Conservation (phyloP, 2,329 filamentous ascomycete genomes). For the Aspergillus sp. region DNA sequence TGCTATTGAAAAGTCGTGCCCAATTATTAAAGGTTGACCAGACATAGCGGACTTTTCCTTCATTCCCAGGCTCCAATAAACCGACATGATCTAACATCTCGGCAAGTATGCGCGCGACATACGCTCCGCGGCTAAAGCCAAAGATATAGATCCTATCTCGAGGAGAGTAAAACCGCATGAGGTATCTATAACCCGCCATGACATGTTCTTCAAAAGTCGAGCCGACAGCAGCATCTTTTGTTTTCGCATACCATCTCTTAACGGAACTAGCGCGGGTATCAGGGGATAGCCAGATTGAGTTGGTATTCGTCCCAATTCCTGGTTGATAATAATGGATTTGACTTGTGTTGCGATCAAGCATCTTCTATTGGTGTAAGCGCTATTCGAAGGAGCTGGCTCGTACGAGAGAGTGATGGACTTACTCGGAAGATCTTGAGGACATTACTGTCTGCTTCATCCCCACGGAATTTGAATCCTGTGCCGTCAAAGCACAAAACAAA, state of each 20-base stretch:
- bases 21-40: slow-evolving; percentile 51
- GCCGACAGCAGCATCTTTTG: slow-evolving; percentile 62
- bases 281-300: slow-evolving; percentile 16
- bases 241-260: slow-evolving; percentile 44
- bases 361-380: too few species aligned
- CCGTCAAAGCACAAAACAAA: slow-evolving; percentile 27
- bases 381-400: too few species aligned
- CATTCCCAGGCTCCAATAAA: slow-evolving; percentile 68
- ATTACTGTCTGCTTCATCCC: slow-evolving; percentile 28
- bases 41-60: slow-evolving; percentile 74
- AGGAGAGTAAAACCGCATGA: slow-evolving; percentile 62
- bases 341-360: too few species aligned
- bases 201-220: slow-evolving; percentile 76
- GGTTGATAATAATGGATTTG: too few species aligned
- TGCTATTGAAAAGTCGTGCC: slow-evolving; percentile 29
- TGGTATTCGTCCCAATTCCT: background rate
- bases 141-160: slow-evolving; percentile 58
- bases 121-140: slow-evolving; percentile 63
- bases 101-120: slow-evolving; percentile 64
- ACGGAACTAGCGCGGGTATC: slow-evolving; percentile 34
- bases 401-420: too few species aligned
- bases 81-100: slow-evolving; percentile 82
- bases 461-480: slow-evolving; percentile 26
- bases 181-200: slow-evolving; percentile 70
- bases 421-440: slow-evolving; percentile 30